Conservation (phyloP, 163 green algal species). For the Smithsoniella earleae region DNA sequence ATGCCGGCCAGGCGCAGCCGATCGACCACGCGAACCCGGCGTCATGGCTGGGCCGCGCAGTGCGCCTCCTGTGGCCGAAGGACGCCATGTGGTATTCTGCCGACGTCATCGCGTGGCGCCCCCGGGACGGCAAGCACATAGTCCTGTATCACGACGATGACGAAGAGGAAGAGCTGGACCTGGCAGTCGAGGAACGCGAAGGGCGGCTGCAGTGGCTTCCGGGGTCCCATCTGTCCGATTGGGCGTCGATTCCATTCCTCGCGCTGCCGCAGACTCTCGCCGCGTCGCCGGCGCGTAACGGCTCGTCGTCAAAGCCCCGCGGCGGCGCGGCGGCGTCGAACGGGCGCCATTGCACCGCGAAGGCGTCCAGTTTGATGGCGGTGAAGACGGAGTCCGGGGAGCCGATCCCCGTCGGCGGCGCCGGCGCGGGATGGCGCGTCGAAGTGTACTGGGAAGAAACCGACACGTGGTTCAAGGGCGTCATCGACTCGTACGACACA, state of each 20-base stretch:
- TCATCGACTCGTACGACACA: conserved; percentile 33
- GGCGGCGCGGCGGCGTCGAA: not conserved
- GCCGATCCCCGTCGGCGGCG: not conserved
- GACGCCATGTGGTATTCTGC: conserved; percentile 63
- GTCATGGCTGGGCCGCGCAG: conserved; percentile 32
- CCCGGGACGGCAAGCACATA: conserved; percentile 37
- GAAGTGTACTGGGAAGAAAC: conserved; percentile 44
- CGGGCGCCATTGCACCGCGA: conserved; percentile 17
- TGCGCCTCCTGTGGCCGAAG: conserved; percentile 49
- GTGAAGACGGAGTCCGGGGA: conserved; percentile 30
- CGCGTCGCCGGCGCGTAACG: not conserved
- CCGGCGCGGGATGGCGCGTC: conserved; percentile 41
- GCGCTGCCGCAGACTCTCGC: not conserved
- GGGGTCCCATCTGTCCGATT: conserved; percentile 33
- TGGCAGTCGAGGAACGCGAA: conserved; percentile 45
- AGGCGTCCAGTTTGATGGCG: conserved; percentile 13
- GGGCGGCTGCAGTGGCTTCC: conserved; percentile 52
- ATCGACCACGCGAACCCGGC: not conserved
- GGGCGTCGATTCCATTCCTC: conserved; percentile 33
- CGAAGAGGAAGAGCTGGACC: conserved; percentile 53
- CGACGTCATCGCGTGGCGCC: conserved; percentile 41
- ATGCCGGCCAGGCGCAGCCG: not conserved
- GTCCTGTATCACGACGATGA: conserved; percentile 60
- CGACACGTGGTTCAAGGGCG: conserved; percentile 43
- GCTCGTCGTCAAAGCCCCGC: not conserved